A percentile compares a stretch with the other conserved stretches of the same genome.
phyloP scores from a whole-genome alignment of 2,329 filamentous ascomycete genomes.

The Moelleriella libera region DNA sequence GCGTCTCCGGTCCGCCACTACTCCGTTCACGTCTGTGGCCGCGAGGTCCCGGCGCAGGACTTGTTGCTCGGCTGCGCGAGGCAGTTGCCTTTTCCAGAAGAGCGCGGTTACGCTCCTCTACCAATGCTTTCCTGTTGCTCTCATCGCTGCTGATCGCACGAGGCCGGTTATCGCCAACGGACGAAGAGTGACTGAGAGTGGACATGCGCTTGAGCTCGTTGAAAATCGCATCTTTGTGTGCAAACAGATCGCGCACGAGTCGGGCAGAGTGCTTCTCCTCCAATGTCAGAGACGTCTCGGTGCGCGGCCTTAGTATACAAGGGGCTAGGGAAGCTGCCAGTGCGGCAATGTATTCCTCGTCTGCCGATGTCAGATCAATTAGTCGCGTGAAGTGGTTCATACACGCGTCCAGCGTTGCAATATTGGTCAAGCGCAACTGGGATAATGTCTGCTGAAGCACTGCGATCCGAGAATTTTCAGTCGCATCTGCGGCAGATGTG shows the following conservation, averaged over 20 bases:
- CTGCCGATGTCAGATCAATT: conserved; percentile 91
- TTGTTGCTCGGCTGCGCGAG: conserved; percentile 57
- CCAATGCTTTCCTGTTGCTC: conserved; percentile 82
- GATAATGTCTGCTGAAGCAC: conserved; percentile 93
- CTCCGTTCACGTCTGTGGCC: conserved; percentile 71
- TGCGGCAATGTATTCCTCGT: conserved; percentile 66
- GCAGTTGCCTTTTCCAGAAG: conserved; percentile 53
- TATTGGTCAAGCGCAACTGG: conserved; percentile 89
- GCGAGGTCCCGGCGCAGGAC: conserved; percentile 49
- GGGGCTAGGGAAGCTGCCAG: conserved; percentile 66
- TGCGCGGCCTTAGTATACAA: conserved; percentile 75
- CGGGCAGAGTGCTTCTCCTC: conserved; percentile 89
- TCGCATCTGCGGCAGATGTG: conserved; percentile 61
- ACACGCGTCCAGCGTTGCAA: conserved; percentile 94
- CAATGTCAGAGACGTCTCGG: conserved; percentile 82
- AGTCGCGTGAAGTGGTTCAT: conserved; percentile 97
- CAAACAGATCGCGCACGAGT: conserved; percentile 80
- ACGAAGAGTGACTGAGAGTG: conserved; percentile 50
- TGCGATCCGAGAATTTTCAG: conserved; percentile 67
- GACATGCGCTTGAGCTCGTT: conserved; percentile 88
- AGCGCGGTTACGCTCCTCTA: conserved; percentile 83
- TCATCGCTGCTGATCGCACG: conserved; percentile 91
- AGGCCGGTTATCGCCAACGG: conserved; percentile 44
- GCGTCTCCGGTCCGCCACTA: conserved; percentile 55
- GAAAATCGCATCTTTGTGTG: conserved; percentile 91